Evolutionary conservation across 805 yeast genomes (phyloP), one percentile per base, ranked within the genome.

Genomic region (Candida maltosa): DNA sequence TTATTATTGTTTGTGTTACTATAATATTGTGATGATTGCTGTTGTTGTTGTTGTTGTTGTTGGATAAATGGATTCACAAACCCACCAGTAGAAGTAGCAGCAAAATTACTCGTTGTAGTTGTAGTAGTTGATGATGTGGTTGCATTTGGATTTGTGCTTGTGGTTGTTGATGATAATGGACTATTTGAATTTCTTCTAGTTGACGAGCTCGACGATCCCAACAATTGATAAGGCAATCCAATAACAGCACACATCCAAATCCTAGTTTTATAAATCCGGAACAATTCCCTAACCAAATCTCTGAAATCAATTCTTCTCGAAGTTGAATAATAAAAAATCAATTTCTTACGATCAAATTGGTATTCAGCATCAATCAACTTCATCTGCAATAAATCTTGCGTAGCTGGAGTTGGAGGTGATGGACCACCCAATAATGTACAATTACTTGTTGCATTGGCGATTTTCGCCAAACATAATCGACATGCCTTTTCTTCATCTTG

Each of bases 221-320:
- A 27, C 3, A 39, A 25, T 17, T 40, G 42, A 32, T 50, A 61
- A 1, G 72, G 70, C 18, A 58, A 47, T 3, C 72, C 73, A 31
- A 46, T 56, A 18, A 83, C 83, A 0, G 93, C 89, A 67, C 89
- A 82, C 58, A 85, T 62, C 93, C 94, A 85, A 44, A 83, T 83
- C 49, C 91, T 68, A 0, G 89, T 83, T 58, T 83, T 83, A 64
- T 81, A 83, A 40, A 80, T 76, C 51, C 81, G 78, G 66, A 82
- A 83, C 20, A 83, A 59, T 49, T 83, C 91, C 40, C 83, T 77
- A 36, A 83, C 83, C 49, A 83, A 66, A 30, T 76, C 83, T 39
- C 91, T 65, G 53, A 83, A 83, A 52, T 85, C 93, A 37, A 83
- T 72, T 46, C 93, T 63, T 48, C 78, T 78, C 34, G 67, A 65